Conservation (phyloP, 139 green algal genomes). For the Picochlorum sp. region DNA sequence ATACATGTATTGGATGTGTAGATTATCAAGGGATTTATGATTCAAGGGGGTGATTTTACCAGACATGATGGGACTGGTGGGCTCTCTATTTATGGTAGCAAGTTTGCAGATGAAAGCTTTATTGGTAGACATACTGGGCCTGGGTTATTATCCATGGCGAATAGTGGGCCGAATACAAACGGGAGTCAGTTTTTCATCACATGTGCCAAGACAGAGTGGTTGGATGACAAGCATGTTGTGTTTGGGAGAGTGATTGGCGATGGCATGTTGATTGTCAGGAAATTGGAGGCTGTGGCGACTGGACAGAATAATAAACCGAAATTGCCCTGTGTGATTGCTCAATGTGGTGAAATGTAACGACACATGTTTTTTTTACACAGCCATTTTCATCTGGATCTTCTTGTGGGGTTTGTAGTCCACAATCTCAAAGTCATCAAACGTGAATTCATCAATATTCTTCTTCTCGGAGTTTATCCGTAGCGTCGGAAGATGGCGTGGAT, state of each 20-base stretch:
- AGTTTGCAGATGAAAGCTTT: conserved; percentile 95
- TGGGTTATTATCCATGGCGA: conserved; percentile 85
- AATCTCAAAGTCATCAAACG: conserved; percentile 83
- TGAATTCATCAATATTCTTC: conserved; percentile 87
- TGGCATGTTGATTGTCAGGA: conserved; percentile 79
- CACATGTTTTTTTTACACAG: conserved; percentile 55
- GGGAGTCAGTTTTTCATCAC: conserved; percentile 98
- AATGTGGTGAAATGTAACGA: conserved; percentile 92
- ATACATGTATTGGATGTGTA: not conserved
- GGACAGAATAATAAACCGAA: conserved; percentile 78
- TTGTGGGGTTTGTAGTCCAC: conserved; percentile 83
- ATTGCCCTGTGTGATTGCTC: conserved; percentile 62
- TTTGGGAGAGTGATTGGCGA: conserved; percentile 84
- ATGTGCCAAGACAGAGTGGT: conserved; percentile 84
- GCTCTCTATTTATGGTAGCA: conserved; percentile 88
- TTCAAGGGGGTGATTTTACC: conserved; percentile 90
- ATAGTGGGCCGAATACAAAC: conserved; percentile 76
- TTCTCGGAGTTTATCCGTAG: conserved; percentile 79
- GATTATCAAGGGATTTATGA: conserved; percentile 95
- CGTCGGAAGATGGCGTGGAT: conserved; percentile 68
- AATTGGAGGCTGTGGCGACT: conserved; percentile 88
- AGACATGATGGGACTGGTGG: conserved; percentile 81
- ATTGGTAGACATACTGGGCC: conserved; percentile 86
- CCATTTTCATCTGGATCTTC: conserved; percentile 97
- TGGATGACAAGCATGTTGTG: conserved; percentile 95